These are phyloP conservation scores for Pharnaceum exiguum DNA, from an alignment of 148 eudicot genomes.

Conservation along the genomic window DNA sequence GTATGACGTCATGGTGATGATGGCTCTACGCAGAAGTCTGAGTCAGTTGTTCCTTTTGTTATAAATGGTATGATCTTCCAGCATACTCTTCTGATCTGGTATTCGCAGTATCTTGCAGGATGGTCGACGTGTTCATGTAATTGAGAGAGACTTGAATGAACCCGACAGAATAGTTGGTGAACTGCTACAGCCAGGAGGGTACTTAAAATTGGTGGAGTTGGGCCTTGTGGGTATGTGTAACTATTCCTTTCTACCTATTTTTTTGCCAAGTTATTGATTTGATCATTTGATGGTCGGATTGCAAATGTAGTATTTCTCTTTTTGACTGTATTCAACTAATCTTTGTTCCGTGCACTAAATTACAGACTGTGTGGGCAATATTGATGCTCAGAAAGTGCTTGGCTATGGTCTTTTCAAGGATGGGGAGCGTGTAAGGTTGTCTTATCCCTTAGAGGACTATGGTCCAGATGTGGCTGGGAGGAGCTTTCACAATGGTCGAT, in stretches of 20 bases:
- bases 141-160: constrained; percentile 68
- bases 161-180: constrained; percentile 79
- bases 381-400: constrained; percentile 65
- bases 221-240: constrained; percentile 64
- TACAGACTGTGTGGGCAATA: constrained; percentile 59
- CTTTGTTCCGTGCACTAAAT: not conserved
- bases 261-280: not conserved
- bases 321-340: not conserved
- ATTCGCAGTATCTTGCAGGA: constrained; percentile 47
- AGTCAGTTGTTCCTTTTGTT: not conserved
- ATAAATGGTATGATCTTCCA: not conserved
- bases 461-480: constrained; percentile 61
- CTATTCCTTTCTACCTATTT: not conserved
- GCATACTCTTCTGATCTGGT: constrained; percentile 15
- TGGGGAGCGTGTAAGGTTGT: constrained; percentile 45
- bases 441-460: constrained; percentile 62
- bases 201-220: constrained; percentile 61
- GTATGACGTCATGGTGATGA: too few species aligned
- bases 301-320: too few species aligned
- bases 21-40: too few species aligned
- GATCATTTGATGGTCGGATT: too few species aligned
- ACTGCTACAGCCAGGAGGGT: constrained; percentile 82
- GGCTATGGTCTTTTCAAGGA: constrained; percentile 75
- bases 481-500: constrained; percentile 86
- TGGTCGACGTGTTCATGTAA: constrained; percentile 70